A percentile compares a stretch with the other conserved stretches of the same genome.
Conservation (phyloP, 257 asterid species). For the Salvia splendens region DNA sequence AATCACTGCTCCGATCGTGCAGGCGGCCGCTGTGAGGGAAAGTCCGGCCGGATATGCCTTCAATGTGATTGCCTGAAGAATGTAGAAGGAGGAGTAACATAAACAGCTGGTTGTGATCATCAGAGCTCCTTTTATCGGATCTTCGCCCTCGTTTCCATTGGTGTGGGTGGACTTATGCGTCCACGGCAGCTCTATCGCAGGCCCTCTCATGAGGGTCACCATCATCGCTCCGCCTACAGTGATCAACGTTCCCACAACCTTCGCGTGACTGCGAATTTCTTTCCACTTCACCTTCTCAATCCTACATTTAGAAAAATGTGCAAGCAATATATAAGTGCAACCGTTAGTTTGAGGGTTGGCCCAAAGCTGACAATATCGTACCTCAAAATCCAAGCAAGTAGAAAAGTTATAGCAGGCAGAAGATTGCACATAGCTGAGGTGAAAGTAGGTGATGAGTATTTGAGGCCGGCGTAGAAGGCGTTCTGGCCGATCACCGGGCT, state of each 20-base stretch:
- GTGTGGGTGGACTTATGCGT: conserved; percentile 37
- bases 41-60: conserved; percentile 65
- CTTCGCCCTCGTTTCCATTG: conserved; percentile 22
- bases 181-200: conserved; percentile 58
- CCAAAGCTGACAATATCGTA: neutral
- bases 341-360: too few relatives aligned
- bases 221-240: conserved; percentile 35
- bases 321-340: too few relatives aligned
- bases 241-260: conserved; percentile 59
- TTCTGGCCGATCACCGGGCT: conserved; percentile 79
- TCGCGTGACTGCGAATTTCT: conserved; percentile 53
- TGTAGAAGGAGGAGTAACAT: conserved; percentile 57
- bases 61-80: conserved; percentile 64
- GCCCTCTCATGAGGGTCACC: conserved; percentile 53
- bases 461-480: conserved; percentile 64
- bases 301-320: conserved; percentile 36
- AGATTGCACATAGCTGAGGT: conserved; percentile 65
- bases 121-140: conserved; percentile 56
- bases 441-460: conserved; percentile 58
- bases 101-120: conserved; percentile 52
- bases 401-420: conserved; percentile 65
- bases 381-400: conserved; percentile 49
- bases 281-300: conserved; percentile 61
- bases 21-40: conserved; percentile 56
- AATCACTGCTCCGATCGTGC: conserved; percentile 53